Evolutionary conservation across 371 early-diverging fungal species (phyloP).

Genomic region (Zychaea mexicana): DNA sequence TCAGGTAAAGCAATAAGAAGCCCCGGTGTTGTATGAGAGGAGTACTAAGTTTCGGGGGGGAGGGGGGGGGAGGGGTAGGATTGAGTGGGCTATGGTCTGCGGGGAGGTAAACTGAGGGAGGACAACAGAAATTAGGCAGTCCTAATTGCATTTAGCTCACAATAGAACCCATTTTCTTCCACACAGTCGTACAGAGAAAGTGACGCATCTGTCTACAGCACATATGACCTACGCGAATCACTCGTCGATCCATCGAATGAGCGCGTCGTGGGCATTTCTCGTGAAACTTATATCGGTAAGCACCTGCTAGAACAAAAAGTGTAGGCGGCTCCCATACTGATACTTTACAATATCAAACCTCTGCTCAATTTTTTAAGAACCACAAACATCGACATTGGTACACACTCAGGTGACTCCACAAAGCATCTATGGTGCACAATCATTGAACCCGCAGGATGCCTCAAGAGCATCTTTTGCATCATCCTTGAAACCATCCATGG

Average conservation of each 20-base stretch:
- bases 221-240: constrained; percentile 29
- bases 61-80: too few species aligned
- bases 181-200: constrained; percentile 16
- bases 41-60: too few species aligned
- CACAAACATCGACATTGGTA: constrained; percentile 24
- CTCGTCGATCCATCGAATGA: constrained; percentile 24
- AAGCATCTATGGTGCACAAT: constrained; percentile 23
- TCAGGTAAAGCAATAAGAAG: neutral
- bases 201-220: constrained; percentile 19
- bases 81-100: too few species aligned
- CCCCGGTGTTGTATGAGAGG: neutral
- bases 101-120: too few species aligned
- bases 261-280: constrained; percentile 13
- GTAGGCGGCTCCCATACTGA: too few species aligned
- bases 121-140: too few species aligned
- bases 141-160: neutral
- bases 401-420: constrained; percentile 23
- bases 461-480: constrained; percentile 2
- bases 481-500: neutral
- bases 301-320: neutral
- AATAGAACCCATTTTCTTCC: neutral
- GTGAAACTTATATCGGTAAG: constrained; percentile 31
- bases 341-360: neutral
- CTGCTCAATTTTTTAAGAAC: constrained; percentile 18
- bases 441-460: constrained; percentile 6